Percentiles rank a stretch among this genome's conserved stretches.
phyloP scores from a whole-genome alignment of 805 yeast species.

The Ogataea methanolica region DNA sequence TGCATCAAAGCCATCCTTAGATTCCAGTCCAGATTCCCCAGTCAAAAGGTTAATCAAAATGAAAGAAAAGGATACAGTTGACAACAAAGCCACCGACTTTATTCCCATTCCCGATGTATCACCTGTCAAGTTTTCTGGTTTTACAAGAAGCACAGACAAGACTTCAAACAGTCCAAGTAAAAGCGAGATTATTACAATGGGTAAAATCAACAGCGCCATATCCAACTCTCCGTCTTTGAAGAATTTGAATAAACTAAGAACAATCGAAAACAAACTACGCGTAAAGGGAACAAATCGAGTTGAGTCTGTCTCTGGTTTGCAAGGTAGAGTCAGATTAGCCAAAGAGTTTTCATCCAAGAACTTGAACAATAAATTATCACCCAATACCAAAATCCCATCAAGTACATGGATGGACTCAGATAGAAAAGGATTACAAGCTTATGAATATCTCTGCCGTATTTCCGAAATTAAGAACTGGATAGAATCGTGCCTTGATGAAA shows the following conservation, averaged over 20 bases:
- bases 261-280: constrained; percentile 25
- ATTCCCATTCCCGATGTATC: constrained; percentile 22
- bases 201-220: constrained; percentile 30
- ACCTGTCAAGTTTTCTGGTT: constrained; percentile 14
- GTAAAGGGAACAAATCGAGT: constrained; percentile 1
- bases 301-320: constrained; percentile 13
- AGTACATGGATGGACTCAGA: constrained; percentile 26
- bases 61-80: constrained; percentile 28
- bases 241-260: constrained; percentile 28
- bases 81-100: constrained; percentile 22
- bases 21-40: constrained; percentile 20
- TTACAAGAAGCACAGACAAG: constrained; percentile 7
- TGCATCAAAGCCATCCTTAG: constrained; percentile 1
- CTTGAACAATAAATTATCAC: neutral
- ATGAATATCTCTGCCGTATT: constrained; percentile 50
- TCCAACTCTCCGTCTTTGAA: constrained; percentile 34
- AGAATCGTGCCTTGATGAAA: constrained; percentile 27
- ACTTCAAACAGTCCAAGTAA: constrained; percentile 15
- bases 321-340: constrained; percentile 10
- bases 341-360: constrained; percentile 10
- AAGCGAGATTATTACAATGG: constrained; percentile 28
- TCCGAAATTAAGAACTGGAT: constrained; percentile 50
- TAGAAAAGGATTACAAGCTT: constrained; percentile 25
- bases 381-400: constrained; percentile 2
- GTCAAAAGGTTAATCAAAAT: constrained; percentile 30